phyloP scores from a whole-genome alignment of 371 early-diverging fungal genomes.

The Phascolomyces articulosus region DNA sequence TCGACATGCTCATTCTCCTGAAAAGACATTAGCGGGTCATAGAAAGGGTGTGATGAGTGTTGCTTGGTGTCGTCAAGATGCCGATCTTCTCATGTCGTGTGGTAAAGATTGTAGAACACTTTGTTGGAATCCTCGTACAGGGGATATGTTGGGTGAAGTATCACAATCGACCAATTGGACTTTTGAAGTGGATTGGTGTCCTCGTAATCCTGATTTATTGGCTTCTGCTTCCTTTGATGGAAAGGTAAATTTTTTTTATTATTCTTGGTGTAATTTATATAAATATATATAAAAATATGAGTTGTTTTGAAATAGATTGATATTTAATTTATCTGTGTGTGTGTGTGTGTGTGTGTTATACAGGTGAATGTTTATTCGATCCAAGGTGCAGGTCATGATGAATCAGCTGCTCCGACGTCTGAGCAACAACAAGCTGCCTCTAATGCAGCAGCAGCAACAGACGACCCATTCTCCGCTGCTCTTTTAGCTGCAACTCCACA shows the following conservation, averaged over 20 bases:
- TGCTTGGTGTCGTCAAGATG: constrained; percentile 93
- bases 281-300: too few species aligned
- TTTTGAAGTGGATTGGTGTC: constrained; percentile 94
- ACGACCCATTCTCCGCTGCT: constrained; percentile 78
- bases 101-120: constrained; percentile 93
- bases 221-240: constrained; percentile 90
- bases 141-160: constrained; percentile 78
- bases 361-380: constrained; percentile 83
- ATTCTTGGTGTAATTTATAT: too few species aligned
- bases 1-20: constrained; percentile 90
- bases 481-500: constrained; percentile 25
- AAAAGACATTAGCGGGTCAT: constrained; percentile 80
- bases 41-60: constrained; percentile 85
- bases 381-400: constrained; percentile 45
- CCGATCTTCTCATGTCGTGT: constrained; percentile 84
- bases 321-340: too few species aligned
- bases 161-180: constrained; percentile 84
- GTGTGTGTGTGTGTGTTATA: too few species aligned
- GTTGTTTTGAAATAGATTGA: too few species aligned
- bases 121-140: constrained; percentile 86
- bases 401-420: constrained; percentile 21
- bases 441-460: constrained; percentile 21
- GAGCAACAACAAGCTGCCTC: constrained; percentile 19
- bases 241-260: constrained; percentile 44
- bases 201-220: constrained; percentile 88